phyloP scores from a whole-genome alignment of 176 grass and related monocot genomes.

The Alloteropsis semialata region DNA sequence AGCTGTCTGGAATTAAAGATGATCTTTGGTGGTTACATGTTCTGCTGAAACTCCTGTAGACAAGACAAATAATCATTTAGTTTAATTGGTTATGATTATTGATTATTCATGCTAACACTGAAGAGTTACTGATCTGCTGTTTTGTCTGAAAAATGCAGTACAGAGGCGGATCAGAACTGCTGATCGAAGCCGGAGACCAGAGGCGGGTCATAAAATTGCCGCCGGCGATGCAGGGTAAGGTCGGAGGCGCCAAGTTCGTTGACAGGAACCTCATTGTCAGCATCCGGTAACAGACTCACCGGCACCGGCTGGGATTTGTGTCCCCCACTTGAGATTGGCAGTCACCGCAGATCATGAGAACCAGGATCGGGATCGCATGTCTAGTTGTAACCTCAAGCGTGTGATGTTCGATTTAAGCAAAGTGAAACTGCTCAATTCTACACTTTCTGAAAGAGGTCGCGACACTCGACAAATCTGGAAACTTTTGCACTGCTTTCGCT shows the following conservation, averaged over 20 bases:
- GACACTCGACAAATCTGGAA: neutral
- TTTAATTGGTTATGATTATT: neutral
- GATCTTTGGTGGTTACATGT: neutral
- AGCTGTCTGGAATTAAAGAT: neutral
- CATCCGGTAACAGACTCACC: constrained; percentile 37
- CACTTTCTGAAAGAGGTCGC: neutral
- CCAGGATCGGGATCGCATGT: neutral
- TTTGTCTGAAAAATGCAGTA: constrained; percentile 65
- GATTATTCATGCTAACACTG: neutral
- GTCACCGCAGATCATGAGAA: neutral
- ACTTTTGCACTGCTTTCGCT: neutral
- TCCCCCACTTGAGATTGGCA: neutral
- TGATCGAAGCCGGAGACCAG: constrained; percentile 90
- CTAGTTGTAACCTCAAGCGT: neutral
- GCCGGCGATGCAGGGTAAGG: constrained; percentile 60
- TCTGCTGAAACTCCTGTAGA: neutral
- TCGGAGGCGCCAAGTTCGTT: constrained; percentile 66
- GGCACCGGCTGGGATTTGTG: neutral
- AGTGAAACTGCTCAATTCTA: neutral
- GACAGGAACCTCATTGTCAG: constrained; percentile 75
- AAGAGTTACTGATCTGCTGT: neutral
- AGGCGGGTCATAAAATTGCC: constrained; percentile 84
- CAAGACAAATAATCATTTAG: neutral
- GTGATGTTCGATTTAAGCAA: neutral
- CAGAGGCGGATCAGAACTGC: constrained; percentile 67